These are phyloP conservation scores for Lathyrus aphaca DNA, from an alignment of 306 rosid species.

Conservation along the genomic window DNA sequence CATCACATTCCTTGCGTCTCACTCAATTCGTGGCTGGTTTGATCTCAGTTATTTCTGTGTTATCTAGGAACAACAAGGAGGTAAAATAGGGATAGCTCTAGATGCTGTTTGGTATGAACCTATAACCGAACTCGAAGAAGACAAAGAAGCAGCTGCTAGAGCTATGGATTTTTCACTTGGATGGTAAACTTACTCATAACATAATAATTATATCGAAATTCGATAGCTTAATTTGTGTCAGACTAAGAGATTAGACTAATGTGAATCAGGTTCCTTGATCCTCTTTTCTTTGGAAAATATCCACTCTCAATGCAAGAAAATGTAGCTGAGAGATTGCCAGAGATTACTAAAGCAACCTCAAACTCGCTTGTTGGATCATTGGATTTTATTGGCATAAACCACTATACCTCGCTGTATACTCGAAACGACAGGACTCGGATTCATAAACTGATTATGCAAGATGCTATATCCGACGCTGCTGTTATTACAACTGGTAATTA, in stretches of 20 bases:
- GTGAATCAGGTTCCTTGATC: slow-evolving; percentile 84
- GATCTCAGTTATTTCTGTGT: not conserved
- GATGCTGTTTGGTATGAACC: slow-evolving; percentile 90
- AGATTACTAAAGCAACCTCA: slow-evolving; percentile 56
- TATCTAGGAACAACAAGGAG: slow-evolving; percentile 71
- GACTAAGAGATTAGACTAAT: slow-evolving; percentile 9
- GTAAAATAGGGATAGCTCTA: slow-evolving; percentile 79
- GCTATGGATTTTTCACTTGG: slow-evolving; percentile 82
- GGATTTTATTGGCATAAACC: slow-evolving; percentile 86
- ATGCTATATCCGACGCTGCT: slow-evolving; percentile 78
- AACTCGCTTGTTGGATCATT: slow-evolving; percentile 63
- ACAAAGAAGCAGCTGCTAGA: slow-evolving; percentile 77
- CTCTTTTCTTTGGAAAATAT: slow-evolving; percentile 74
- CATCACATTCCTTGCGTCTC: not conserved
- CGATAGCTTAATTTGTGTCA: slow-evolving; percentile 7
- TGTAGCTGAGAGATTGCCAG: slow-evolving; percentile 74
- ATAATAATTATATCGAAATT: not conserved
- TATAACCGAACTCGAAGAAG: slow-evolving; percentile 71
- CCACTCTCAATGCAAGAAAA: slow-evolving; percentile 75
- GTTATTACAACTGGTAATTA: slow-evolving; percentile 70
- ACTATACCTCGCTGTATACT: slow-evolving; percentile 80
- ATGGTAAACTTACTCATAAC: slow-evolving; percentile 57
- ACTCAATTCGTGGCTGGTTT: not conserved
- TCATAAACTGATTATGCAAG: slow-evolving; percentile 65
- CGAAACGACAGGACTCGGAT: slow-evolving; percentile 72